These are phyloP conservation scores for Solanum gandarillasii DNA, from an alignment of 257 asterid species.

Conservation along the genomic window DNA sequence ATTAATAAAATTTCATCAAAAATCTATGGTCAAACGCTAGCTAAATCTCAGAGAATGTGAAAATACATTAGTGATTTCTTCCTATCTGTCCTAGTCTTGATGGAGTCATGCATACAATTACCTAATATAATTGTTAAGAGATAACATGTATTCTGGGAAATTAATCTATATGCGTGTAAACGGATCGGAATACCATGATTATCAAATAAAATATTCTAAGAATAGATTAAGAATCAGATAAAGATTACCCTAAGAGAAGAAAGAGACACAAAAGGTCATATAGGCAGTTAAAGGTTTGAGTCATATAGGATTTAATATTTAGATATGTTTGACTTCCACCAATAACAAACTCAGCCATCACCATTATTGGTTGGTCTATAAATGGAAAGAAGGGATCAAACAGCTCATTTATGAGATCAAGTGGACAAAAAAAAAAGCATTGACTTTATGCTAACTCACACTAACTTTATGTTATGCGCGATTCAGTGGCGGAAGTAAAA, in stretches of 20 bases:
- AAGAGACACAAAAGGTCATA: slow-evolving; percentile 2
- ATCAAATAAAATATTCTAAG: not conserved
- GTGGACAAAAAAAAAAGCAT: not conserved
- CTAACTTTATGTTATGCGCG: not conserved
- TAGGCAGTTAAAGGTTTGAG: slow-evolving; percentile 11
- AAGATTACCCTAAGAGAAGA: slow-evolving; percentile 5
- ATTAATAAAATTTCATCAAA: not conserved
- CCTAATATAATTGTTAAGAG: not conserved
- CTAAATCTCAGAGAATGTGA: not conserved
- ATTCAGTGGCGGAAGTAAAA: too few relatives aligned
- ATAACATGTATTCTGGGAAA: accelerated
- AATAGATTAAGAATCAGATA: not conserved
- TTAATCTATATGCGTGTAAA: accelerated
- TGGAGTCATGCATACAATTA: not conserved
- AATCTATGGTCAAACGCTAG: not conserved
- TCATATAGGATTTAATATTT: slow-evolving; percentile 4
- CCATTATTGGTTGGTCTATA: slow-evolving; percentile 20
- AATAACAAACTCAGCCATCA: slow-evolving; percentile 15
- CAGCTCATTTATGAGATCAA: not conserved
- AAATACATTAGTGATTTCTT: not conserved
- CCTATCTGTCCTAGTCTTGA: not conserved
- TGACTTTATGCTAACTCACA: not conserved
- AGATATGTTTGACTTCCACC: not conserved
- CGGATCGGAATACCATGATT: accelerated
- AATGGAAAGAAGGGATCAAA: not conserved